phyloP scores from a whole-genome alignment of 805 yeast genomes.

The Spathaspora passalidarum region DNA sequence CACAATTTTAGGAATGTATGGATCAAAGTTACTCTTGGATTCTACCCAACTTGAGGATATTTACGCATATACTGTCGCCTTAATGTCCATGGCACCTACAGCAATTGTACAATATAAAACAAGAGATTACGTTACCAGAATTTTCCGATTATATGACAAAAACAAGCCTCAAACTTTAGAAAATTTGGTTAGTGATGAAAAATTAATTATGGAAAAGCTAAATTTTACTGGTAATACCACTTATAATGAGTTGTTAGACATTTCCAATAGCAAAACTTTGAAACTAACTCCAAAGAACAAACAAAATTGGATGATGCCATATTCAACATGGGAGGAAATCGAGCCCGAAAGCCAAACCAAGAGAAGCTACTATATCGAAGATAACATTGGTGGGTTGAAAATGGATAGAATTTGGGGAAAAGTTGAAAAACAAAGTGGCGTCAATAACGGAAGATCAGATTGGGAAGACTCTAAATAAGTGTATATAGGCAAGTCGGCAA shows the following conservation, averaged over 20 bases:
- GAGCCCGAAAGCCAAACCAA: constrained; percentile 32
- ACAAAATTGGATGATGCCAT: constrained; percentile 36
- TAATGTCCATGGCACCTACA: constrained; percentile 57
- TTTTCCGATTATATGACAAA: constrained; percentile 66
- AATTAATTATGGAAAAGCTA: constrained; percentile 64
- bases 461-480: constrained; percentile 6
- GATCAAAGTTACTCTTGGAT: constrained; percentile 56
- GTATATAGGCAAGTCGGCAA: not conserved
- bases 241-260: constrained; percentile 57
- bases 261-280: constrained; percentile 35
- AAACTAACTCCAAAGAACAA: constrained; percentile 32
- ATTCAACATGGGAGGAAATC: constrained; percentile 37
- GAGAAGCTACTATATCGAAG: constrained; percentile 55
- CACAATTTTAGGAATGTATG: constrained; percentile 56
- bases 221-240: constrained; percentile 64
- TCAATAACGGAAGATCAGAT: constrained; percentile 60
- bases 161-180: constrained; percentile 64
- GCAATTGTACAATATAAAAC: constrained; percentile 49
- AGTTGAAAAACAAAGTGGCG: constrained; percentile 63
- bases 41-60: constrained; percentile 53
- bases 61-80: constrained; percentile 42
- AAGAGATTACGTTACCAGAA: constrained; percentile 65
- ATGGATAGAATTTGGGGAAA: constrained; percentile 87
- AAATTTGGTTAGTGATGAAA: constrained; percentile 58
- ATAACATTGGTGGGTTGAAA: constrained; percentile 74